These are phyloP conservation scores for Prinsepia uniflora DNA, from an alignment of 306 rosid species.

Conservation along the genomic window DNA sequence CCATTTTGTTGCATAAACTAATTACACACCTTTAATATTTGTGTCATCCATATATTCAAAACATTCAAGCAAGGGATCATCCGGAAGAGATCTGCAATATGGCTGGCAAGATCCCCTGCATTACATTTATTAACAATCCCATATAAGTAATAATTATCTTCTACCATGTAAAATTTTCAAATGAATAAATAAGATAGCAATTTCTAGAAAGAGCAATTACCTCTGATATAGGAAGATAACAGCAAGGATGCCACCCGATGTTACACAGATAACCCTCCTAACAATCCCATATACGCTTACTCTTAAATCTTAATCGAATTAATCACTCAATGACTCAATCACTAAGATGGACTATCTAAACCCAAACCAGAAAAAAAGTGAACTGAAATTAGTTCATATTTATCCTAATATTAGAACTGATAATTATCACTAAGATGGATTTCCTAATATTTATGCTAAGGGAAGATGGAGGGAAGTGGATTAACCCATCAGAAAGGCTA, in stretches of 20 bases:
- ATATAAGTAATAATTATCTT: not conserved
- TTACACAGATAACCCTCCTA: slow-evolving; percentile 73
- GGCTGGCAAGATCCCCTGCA: slow-evolving; percentile 90
- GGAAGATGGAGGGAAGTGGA: too few relatives aligned
- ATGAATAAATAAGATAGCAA: not conserved
- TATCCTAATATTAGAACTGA: too few relatives aligned
- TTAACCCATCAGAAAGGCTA: too few relatives aligned
- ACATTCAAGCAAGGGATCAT: slow-evolving; percentile 86
- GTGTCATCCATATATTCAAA: slow-evolving; percentile 44
- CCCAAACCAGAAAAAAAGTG: too few relatives aligned
- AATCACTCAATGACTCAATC: too few relatives aligned
- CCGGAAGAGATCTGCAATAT: slow-evolving; percentile 81
- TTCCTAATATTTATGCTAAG: too few relatives aligned
- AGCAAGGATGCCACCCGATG: slow-evolving; percentile 96
- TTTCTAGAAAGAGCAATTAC: slow-evolving; percentile 32
- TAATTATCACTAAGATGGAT: too few relatives aligned
- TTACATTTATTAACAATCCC: slow-evolving; percentile 18
- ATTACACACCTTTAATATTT: slow-evolving; percentile 54
- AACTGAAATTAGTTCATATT: too few relatives aligned
- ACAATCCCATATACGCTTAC: not conserved
- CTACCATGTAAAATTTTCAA: not conserved
- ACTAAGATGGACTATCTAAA: too few relatives aligned
- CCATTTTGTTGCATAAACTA: not conserved
- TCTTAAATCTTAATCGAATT: too few relatives aligned
- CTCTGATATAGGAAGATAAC: slow-evolving; percentile 74